Percentiles rank a stretch among this genome's conserved stretches.
Evolutionary conservation across 345 rosid species (phyloP).

Genomic region (Salix caprea): DNA sequence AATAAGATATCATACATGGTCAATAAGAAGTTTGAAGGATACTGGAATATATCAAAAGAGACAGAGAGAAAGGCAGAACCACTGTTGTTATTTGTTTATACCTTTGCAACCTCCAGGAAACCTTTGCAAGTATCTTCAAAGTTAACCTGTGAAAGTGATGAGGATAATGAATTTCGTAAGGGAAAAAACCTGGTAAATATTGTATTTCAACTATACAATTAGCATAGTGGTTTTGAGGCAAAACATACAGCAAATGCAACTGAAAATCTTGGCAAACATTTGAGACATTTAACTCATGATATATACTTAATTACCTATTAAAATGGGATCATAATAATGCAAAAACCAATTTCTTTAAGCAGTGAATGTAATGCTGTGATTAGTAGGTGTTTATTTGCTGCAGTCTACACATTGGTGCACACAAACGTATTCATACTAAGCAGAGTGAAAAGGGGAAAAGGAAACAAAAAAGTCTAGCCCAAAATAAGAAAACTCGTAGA

Average conservation of each 20-base stretch:
- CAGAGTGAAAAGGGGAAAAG: neutral
- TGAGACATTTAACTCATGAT: neutral
- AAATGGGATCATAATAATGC: neutral
- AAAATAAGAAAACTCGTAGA: neutral
- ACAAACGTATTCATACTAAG: neutral
- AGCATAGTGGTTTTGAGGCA: neutral
- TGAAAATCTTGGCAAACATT: neutral
- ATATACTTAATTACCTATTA: neutral
- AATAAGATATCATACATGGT: neutral
- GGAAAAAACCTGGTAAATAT: neutral
- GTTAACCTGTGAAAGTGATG: conserved; percentile 53
- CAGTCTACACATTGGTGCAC: neutral
- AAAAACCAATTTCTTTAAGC: neutral
- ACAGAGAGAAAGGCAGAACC: neutral
- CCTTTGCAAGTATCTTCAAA: conserved; percentile 99
- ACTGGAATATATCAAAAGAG: neutral
- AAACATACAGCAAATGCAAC: neutral
- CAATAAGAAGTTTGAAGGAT: neutral
- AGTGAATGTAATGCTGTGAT: neutral
- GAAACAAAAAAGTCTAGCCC: neutral
- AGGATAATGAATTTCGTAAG: conserved; percentile 8
- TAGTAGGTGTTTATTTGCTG: neutral
- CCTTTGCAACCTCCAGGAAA: conserved; percentile 95
- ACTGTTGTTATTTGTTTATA: conserved; percentile 15
- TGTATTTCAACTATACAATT: neutral